Conservation (phyloP, 2,329 filamentous ascomycete genomes). For the Myriosclerotinia duriaeana region DNA sequence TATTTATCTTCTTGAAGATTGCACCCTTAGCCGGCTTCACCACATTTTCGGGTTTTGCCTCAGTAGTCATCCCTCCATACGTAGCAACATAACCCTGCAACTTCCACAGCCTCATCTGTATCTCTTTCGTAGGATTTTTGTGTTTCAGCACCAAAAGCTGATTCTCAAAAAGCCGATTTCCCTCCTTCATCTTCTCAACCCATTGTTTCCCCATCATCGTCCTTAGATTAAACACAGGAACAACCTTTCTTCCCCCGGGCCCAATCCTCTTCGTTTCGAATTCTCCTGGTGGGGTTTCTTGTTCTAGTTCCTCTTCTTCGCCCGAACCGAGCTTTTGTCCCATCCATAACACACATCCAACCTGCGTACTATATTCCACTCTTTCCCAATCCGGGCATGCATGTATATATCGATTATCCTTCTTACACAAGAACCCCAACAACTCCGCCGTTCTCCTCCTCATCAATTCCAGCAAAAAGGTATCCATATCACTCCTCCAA, state of each 20-base stretch:
- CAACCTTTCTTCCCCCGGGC: constrained; percentile 30
- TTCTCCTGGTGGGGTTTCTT: constrained; percentile 37
- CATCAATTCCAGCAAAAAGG: constrained; percentile 52
- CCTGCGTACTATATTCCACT: constrained; percentile 42
- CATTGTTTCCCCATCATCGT: constrained; percentile 53
- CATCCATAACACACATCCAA: constrained; percentile 36
- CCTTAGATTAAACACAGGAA: constrained; percentile 55
- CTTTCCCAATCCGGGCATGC: constrained; percentile 48
- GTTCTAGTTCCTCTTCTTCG: constrained; percentile 5
- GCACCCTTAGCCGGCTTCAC: background rate
- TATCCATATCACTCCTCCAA: constrained; percentile 58
- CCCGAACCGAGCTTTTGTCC: constrained; percentile 23
- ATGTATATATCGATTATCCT: constrained; percentile 45
- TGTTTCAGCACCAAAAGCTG: constrained; percentile 45
- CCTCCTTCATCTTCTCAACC: constrained; percentile 43
- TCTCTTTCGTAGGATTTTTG: constrained; percentile 44
- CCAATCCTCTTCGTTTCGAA: constrained; percentile 50
- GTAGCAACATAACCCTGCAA: constrained; percentile 54
- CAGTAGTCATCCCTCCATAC: constrained; percentile 1
- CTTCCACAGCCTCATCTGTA: constrained; percentile 57
- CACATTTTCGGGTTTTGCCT: background rate
- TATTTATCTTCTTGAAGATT: background rate
- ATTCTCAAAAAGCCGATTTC: constrained; percentile 38
- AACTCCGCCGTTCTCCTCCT: constrained; percentile 49
- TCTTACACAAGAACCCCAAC: constrained; percentile 45